These are phyloP conservation scores for Talaromyces sp. DNA, from an alignment of 2,329 filamentous ascomycete species.

Conservation along the genomic window DNA sequence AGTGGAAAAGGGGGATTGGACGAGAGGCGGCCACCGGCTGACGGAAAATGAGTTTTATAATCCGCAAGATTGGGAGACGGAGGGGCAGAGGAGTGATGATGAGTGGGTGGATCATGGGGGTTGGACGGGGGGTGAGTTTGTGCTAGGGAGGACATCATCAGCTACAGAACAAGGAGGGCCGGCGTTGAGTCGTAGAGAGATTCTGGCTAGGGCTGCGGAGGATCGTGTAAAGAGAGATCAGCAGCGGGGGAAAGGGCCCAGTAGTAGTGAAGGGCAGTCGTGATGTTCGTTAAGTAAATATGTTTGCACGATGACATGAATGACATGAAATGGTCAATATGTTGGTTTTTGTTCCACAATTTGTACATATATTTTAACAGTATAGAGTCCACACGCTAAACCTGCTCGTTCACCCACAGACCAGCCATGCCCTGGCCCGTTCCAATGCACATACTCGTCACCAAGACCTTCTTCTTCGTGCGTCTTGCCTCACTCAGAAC, in stretches of 20 bases:
- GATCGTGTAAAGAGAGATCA: constrained; percentile 55
- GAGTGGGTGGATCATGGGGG: constrained; percentile 64
- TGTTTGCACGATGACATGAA: neutral
- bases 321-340: neutral
- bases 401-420: constrained; percentile 60
- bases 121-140: constrained; percentile 75
- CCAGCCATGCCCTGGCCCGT: constrained; percentile 64
- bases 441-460: constrained; percentile 85
- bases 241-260: constrained; percentile 28
- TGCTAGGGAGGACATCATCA: constrained; percentile 48
- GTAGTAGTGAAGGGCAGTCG: neutral
- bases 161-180: neutral
- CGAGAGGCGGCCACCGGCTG: constrained; percentile 60
- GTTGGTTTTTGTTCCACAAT: neutral
- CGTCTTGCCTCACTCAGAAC: constrained; percentile 78
- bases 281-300: neutral
- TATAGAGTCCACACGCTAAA: constrained; percentile 13
- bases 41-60: constrained; percentile 56
- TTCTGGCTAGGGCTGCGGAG: constrained; percentile 69
- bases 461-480: constrained; percentile 80
- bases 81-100: constrained; percentile 44
- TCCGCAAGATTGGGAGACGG: constrained; percentile 52
- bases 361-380: neutral
- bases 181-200: constrained; percentile 61
- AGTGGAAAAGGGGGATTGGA: constrained; percentile 77